A percentile compares a stretch with the other conserved stretches of the same genome.
Conservation (phyloP, 805 yeast species). For the Jamesozyma spencerorum region DNA sequence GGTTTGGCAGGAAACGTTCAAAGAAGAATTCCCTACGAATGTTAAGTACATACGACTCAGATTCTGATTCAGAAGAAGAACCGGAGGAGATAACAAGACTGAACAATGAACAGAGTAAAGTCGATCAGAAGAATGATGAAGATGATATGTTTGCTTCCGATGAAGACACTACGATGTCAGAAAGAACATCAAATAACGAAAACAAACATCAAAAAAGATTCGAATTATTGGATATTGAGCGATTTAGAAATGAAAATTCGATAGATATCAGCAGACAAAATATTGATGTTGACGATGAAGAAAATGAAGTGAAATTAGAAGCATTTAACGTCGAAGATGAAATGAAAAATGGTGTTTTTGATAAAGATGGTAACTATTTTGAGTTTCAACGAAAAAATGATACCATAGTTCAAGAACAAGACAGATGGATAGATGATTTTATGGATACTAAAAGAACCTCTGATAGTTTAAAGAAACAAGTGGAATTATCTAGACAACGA, state of each 20-base stretch:
- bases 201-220: conserved; percentile 1
- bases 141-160: conserved; percentile 6
- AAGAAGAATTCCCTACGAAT: neutral
- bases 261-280: neutral
- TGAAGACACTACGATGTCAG: conserved; percentile 3
- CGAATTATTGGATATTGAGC: conserved; percentile 17
- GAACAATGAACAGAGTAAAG: neutral
- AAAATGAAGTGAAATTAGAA: conserved; percentile 26
- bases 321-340: conserved; percentile 45
- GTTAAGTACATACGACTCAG: conserved; percentile 1
- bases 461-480: conserved; percentile 10
- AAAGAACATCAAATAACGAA: neutral
- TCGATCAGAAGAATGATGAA: neutral
- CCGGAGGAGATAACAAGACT: neutral
- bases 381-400: conserved; percentile 27
- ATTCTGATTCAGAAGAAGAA: neutral
- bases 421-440: conserved; percentile 20
- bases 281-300: neutral
- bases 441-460: conserved; percentile 8
- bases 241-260: conserved; percentile 16
- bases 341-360: conserved; percentile 40
- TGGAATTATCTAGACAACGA: conserved; percentile 13
- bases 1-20: neutral
- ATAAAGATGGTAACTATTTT: conserved; percentile 43
- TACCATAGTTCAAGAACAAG: conserved; percentile 15